Evolutionary conservation across 352 stramenopile species (phyloP).

Genomic region (Globisporangium echinulatum): DNA sequence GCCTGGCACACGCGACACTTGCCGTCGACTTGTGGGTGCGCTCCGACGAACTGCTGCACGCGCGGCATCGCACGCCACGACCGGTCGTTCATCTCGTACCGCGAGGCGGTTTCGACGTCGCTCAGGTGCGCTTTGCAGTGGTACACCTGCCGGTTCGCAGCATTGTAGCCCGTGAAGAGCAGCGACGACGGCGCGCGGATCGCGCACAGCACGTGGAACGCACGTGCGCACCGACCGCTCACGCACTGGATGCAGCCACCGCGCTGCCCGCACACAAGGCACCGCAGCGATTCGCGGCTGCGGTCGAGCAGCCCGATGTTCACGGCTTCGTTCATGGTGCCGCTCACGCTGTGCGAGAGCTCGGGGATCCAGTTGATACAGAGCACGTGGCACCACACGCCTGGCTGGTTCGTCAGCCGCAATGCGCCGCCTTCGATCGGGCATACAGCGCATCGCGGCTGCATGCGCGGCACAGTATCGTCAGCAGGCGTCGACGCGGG

Average conservation of each 20-base stretch:
- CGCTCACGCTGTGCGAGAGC: slow-evolving; percentile 62
- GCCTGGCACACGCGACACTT: slow-evolving; percentile 56
- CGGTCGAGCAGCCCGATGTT: slow-evolving; percentile 58
- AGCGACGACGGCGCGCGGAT: slow-evolving; percentile 58
- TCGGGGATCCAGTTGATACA: slow-evolving; percentile 87
- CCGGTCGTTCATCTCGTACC: slow-evolving; percentile 61
- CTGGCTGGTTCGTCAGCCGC: slow-evolving; percentile 46
- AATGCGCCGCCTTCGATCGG: slow-evolving; percentile 63
- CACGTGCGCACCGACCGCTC: slow-evolving; percentile 68
- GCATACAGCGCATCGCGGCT: slow-evolving; percentile 62
- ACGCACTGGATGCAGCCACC: slow-evolving; percentile 86
- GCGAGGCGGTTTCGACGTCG: slow-evolving; percentile 37
- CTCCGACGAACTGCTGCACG: slow-evolving; percentile 18
- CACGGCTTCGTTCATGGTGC: slow-evolving; percentile 52
- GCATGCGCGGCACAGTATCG: slow-evolving; percentile 13
- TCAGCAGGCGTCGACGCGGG: slow-evolving; percentile 1
- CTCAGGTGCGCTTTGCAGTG: slow-evolving; percentile 73
- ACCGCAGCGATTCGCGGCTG: slow-evolving; percentile 69
- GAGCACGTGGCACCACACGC: slow-evolving; percentile 77
- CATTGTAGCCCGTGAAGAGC: slow-evolving; percentile 82
- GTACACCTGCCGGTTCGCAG: slow-evolving; percentile 72
- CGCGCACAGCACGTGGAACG: slow-evolving; percentile 82
- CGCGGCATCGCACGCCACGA: slow-evolving; percentile 37
- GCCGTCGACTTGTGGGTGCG: slow-evolving; percentile 19
- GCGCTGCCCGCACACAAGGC: slow-evolving; percentile 71